Conservation (phyloP, 352 stramenopile species). For the Globisporangium echinulatum region DNA sequence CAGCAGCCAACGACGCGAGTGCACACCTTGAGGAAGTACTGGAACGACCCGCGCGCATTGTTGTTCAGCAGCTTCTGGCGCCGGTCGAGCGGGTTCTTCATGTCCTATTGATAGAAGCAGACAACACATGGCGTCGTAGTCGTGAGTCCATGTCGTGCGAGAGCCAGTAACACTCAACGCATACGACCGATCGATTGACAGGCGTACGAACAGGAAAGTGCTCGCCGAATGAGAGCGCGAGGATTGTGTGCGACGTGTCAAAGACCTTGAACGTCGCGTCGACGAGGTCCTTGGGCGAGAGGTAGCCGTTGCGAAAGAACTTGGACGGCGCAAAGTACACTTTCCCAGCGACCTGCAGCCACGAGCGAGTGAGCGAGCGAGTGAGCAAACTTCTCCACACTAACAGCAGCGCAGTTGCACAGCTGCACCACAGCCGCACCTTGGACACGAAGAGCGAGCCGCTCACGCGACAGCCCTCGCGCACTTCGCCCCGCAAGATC, state of each 20-base stretch:
- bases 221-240: slow-evolving; percentile 66
- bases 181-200: not conserved
- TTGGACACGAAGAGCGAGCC: slow-evolving; percentile 71
- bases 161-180: not conserved
- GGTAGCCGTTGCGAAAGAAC: slow-evolving; percentile 76
- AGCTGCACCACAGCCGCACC: slow-evolving; percentile 18
- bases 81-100: slow-evolving; percentile 78
- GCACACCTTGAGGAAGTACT: slow-evolving; percentile 81
- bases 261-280: slow-evolving; percentile 70
- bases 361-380: not conserved
- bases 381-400: not conserved
- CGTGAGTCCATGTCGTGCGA: not conserved
- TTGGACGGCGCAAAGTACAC: slow-evolving; percentile 82
- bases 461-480: slow-evolving; percentile 74
- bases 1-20: not conserved
- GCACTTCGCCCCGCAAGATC: slow-evolving; percentile 63
- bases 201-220: slow-evolving; percentile 49
- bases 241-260: slow-evolving; percentile 67
- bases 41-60: slow-evolving; percentile 54
- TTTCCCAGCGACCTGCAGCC: slow-evolving; percentile 54
- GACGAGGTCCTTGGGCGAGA: slow-evolving; percentile 51
- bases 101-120: slow-evolving; percentile 31
- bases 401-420: not conserved
- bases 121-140: too few species aligned
- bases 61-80: slow-evolving; percentile 51